A percentile compares a stretch with the other conserved stretches of the same genome.
Evolutionary conservation across 2,329 filamentous ascomycete genomes (phyloP).

Genomic region (Paraphoma sp.): DNA sequence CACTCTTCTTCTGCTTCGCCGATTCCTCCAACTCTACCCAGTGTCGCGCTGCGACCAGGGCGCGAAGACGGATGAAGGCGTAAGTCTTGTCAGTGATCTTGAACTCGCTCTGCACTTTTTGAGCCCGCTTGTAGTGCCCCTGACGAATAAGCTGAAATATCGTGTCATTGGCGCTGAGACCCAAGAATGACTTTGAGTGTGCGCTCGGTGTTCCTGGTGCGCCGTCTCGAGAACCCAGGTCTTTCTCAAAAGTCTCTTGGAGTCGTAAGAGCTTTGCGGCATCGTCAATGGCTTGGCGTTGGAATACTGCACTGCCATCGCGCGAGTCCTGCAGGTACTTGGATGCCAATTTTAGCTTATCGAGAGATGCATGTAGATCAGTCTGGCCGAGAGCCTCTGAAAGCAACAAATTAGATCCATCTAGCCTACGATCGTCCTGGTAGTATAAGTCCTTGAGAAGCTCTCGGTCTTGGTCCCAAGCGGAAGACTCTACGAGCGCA

Average conservation of each 20-base stretch:
- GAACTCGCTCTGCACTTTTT: conserved; percentile 90
- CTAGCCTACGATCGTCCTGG: conserved; percentile 89
- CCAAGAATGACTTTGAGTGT: conserved; percentile 68
- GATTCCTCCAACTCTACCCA: conserved; percentile 94
- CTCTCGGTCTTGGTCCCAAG: conserved; percentile 77
- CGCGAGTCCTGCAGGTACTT: conserved; percentile 85
- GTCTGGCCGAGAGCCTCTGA: conserved; percentile 80
- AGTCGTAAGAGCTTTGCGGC: conserved; percentile 79
- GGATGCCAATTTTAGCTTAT: conserved; percentile 87
- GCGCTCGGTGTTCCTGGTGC: conserved; percentile 12
- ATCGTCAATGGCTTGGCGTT: conserved; percentile 79
- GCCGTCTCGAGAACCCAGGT: conserved; percentile 68
- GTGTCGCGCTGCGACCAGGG: conserved; percentile 85
- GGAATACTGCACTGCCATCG: conserved; percentile 73
- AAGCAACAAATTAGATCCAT: conserved; percentile 87
- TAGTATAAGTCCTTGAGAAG: conserved; percentile 96
- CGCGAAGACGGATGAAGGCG: conserved; percentile 86
- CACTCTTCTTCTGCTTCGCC: conserved; percentile 77
- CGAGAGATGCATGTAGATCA: conserved; percentile 71
- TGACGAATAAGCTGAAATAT: conserved; percentile 85
- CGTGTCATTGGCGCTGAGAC: conserved; percentile 88
- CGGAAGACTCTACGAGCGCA: conserved; percentile 86
- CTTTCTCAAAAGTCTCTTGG: conserved; percentile 86
- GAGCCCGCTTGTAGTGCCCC: conserved; percentile 83
- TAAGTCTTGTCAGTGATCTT: conserved; percentile 89